A percentile compares a stretch with the other conserved stretches of the same genome.
phyloP scores from a whole-genome alignment of 495 filamentous ascomycete genomes.

The Patellaria atrata region DNA sequence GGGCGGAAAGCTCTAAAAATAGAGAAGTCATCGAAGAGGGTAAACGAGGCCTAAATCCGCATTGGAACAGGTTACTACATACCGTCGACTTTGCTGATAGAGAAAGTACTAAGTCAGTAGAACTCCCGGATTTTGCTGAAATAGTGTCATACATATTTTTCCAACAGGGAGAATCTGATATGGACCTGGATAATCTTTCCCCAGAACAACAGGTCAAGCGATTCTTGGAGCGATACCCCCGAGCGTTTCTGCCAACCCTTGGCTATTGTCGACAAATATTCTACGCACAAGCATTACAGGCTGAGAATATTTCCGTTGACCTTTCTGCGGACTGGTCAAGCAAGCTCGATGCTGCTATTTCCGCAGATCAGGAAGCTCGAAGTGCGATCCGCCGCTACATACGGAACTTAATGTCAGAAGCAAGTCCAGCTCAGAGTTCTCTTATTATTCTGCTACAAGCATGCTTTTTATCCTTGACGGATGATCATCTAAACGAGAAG shows the following conservation, averaged over 20 bases:
- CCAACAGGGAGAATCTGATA: conserved; percentile 8
- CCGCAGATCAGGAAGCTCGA: conserved; percentile 48
- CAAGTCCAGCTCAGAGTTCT: conserved; percentile 3
- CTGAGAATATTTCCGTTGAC: conserved; percentile 34
- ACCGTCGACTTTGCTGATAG: conserved; percentile 16
- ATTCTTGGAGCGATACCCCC: conserved; percentile 24
- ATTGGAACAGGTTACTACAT: conserved; percentile 59
- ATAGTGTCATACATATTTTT: conserved; percentile 25
- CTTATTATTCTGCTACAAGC: conserved; percentile 19
- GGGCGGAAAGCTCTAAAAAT: conserved; percentile 44
- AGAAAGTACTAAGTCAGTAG: conserved; percentile 23
- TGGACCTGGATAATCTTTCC: conserved; percentile 30
- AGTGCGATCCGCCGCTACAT: conserved; percentile 33
- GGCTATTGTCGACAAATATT: conserved; percentile 60
- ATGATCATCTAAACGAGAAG: too few species aligned
- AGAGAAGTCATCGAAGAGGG: conserved; percentile 84
- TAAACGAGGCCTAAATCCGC: conserved; percentile 70
- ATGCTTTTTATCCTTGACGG: conserved; percentile 15
- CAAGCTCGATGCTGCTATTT: conserved; percentile 53
- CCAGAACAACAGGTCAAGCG: conserved; percentile 6
- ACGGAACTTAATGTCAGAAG: too few species aligned
- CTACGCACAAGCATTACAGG: conserved; percentile 51
- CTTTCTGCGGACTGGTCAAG: conserved; percentile 77
- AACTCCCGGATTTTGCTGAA: conserved; percentile 26
- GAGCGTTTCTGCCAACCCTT: conserved; percentile 49